Evolutionary conservation across 2,329 filamentous ascomycete genomes (phyloP).

Genomic region (Colletotrichum sp.): DNA sequence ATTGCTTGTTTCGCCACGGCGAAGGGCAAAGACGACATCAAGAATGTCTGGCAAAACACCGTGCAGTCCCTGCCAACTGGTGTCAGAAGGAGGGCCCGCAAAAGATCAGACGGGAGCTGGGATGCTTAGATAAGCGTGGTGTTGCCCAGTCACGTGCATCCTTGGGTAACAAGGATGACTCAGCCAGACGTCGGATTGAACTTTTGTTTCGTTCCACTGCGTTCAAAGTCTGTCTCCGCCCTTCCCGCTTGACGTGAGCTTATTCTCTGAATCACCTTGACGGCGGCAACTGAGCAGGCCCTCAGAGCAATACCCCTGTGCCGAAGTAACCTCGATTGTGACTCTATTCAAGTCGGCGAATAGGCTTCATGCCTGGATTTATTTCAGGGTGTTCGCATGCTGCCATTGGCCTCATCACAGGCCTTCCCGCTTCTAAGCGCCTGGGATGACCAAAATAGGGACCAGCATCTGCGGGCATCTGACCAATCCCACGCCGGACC

Average conservation of each 20-base stretch:
- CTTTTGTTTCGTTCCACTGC: not conserved
- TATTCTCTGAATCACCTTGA: not conserved
- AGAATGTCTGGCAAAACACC: not conserved
- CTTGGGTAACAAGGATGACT: not conserved
- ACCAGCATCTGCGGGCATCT: constrained; percentile 12
- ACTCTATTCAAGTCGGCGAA: not conserved
- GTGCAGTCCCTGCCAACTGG: not conserved
- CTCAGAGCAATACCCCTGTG: not conserved
- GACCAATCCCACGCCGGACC: constrained; percentile 4
- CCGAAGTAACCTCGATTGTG: not conserved
- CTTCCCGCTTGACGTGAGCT: constrained; percentile 14
- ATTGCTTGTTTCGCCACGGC: not conserved
- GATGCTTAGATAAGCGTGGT: not conserved
- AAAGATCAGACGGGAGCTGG: not conserved
- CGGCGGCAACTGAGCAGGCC: not conserved
- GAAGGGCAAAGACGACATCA: not conserved
- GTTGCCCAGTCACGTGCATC: rapidly evolving
- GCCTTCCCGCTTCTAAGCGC: constrained; percentile 10
- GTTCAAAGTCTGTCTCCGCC: not conserved
- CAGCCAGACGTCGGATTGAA: not conserved
- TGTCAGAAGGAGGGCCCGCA: not conserved
- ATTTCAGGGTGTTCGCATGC: not conserved
- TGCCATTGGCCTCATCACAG: constrained; percentile 1
- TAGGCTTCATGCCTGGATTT: not conserved
- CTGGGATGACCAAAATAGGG: constrained; percentile 3